Evolutionary conservation across 306 rosid genomes (phyloP), one percentile per base, ranked within the genome.

Genomic region (Prunus davidiana): DNA sequence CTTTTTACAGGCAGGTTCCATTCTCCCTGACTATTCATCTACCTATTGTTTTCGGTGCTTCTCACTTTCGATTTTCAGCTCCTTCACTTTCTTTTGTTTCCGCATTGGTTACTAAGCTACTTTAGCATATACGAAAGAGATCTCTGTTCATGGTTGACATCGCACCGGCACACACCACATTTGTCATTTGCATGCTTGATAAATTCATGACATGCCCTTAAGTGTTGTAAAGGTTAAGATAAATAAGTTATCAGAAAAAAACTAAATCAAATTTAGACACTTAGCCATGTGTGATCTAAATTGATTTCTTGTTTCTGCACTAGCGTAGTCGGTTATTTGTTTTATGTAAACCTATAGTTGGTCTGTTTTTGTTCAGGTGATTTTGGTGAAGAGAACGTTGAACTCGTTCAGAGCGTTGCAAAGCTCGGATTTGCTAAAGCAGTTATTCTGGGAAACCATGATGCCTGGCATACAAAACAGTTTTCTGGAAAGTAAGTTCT

Each of bases 381-480:
- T 88, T 92, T 95, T 85, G 97, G 98, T 45, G 93, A 95, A 46
- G 97, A 95, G 87, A 89, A 90, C 71, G 89, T 92, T 68, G 96
- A 90, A 82, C 89, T 95, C 4, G 97, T 95, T 77, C 89, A 19
- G 70, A 92, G 90, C 66, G 81, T 89, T 80, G 92, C 97, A n/a
- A 85, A 78, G 38, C 86, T 92, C 65, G 81, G 82, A 74, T 86
- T 89, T 88, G n/a, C 93, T 45, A 92, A 92, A 84, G 96, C 92
- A 68, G 87, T 89, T 75, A 90, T 95, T 75, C 81, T 95, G 84
- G 98, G 97, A 83, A 92, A 89, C 78, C 98, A 92, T 70, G 98
- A 95, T 88, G 81, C 97, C 74, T 95, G 97, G 98, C 88, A 81
- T 81, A 92, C 98, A 54, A 82, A 9, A 73, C 83, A 67, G 74